These are phyloP conservation scores for Penicillium rolfsii DNA, from an alignment of 2,329 filamentous ascomycete species.

Conservation along the genomic window DNA sequence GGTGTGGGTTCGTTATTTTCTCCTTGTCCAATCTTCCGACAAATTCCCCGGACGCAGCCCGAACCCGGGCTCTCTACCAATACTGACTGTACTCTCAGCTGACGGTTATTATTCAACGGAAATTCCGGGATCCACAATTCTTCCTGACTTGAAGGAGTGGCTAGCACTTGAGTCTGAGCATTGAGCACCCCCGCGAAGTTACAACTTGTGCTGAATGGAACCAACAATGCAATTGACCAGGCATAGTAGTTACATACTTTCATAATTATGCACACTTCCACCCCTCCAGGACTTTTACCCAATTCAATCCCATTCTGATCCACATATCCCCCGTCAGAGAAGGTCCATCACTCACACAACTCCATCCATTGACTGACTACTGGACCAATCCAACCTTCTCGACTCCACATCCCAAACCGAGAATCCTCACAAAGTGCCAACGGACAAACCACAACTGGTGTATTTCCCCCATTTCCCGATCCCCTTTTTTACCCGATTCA, in stretches of 20 bases:
- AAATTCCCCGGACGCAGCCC: not conserved
- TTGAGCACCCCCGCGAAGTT: not conserved
- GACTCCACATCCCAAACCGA: not conserved
- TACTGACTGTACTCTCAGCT: not conserved
- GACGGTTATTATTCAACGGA: not conserved
- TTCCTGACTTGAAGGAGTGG: not conserved
- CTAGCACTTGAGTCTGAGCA: not conserved
- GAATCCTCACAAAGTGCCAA: not conserved
- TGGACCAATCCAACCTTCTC: not conserved
- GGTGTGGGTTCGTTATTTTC: not conserved
- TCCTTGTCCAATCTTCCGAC: not conserved
- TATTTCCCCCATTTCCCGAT: not conserved
- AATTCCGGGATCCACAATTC: not conserved
- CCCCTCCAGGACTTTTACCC: slow-evolving; percentile 5
- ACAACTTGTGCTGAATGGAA: not conserved
- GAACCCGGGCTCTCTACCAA: not conserved
- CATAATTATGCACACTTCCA: not conserved
- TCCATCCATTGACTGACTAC: not conserved
- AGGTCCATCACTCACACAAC: not conserved
- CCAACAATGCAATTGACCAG: not conserved
- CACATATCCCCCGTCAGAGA: not conserved
- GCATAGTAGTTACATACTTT: not conserved
- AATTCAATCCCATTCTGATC: not conserved
- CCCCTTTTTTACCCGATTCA: slow-evolving; percentile 9
- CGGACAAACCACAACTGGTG: no score